Evolutionary conservation across 768 basidiomycete genomes (phyloP), one percentile per base, ranked within the genome.

Genomic region (Solioccasus polychromus): DNA sequence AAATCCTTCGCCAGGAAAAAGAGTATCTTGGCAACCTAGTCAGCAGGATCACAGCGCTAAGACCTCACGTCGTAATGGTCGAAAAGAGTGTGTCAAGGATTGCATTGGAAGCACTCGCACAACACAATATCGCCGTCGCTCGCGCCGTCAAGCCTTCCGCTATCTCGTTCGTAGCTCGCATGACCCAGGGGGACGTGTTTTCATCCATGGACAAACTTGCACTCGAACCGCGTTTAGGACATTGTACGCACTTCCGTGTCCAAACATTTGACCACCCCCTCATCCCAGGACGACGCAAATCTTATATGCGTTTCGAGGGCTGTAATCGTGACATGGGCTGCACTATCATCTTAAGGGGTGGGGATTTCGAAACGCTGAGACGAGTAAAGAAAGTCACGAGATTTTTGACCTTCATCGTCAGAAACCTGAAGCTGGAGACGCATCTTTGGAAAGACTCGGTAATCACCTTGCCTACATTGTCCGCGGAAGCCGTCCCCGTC

Each of bases 251-350:
- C 17, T 95, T 92, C 66, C 77, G 83, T 26, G 77, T 98, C 6
- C 92, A 96, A 65, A 96, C 96, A 0, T 97, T 88, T 62, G 95
- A 97, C 52, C 94, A 99, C 65, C 77, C 81, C 11, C 74, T 94
- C 31, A 99, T 98, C 32, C 92, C 94, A n/a, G 93, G 92, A 17
- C 79, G 78, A 15, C 77, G 96, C 45, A 99, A 99, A 72, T 92
- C 95, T 0, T 88, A 92, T 60, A 93, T 99, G 92, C 85, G 96
- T 1, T 98, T 99, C 58, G 96, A 99, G 67, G 95, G 95, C 2
- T 96, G 94, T 58, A 87, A 80, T 60, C 79, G 80, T 39, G 91
- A 96, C 51, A 87, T 91, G 78, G 94, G 94, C 0, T 97, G 93
- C 53, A 98, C 96, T 2, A 85, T 99, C 54, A 76, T 98, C 30